Evolutionary conservation across 805 yeast genomes (phyloP).

Genomic region (Komagataella kurtzmanii): DNA sequence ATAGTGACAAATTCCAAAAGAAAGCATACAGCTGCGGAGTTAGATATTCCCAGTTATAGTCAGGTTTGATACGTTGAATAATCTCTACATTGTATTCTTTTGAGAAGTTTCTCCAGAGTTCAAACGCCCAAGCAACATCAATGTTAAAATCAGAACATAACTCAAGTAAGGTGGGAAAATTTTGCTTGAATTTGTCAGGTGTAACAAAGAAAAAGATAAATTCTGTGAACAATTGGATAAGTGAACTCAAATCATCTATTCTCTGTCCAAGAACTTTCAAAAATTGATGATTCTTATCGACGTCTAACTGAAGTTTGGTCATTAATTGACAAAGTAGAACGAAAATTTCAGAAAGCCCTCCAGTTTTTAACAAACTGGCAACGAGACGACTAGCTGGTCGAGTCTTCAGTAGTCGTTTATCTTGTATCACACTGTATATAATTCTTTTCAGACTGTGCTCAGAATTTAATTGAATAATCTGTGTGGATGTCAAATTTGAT

Average conservation of each 20-base stretch:
- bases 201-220: constrained; percentile 38
- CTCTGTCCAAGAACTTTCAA: constrained; percentile 61
- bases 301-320: constrained; percentile 21
- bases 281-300: constrained; percentile 23
- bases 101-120: constrained; percentile 47
- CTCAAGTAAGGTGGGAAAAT: constrained; percentile 26
- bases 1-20: constrained; percentile 66
- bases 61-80: constrained; percentile 6
- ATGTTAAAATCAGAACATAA: constrained; percentile 30
- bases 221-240: constrained; percentile 54
- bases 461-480: constrained; percentile 52
- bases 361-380: constrained; percentile 25
- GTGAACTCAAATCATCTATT: constrained; percentile 56
- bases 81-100: constrained; percentile 6
- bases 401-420: constrained; percentile 32
- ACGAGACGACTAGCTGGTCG: constrained; percentile 39
- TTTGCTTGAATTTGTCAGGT: constrained; percentile 16
- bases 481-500: constrained; percentile 52
- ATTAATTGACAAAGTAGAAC: constrained; percentile 42
- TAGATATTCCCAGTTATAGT: constrained; percentile 14
- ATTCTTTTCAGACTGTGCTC: constrained; percentile 42
- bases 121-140: constrained; percentile 56
- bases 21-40: constrained; percentile 32
- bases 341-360: constrained; percentile 48
- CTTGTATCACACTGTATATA: constrained; percentile 47